These are phyloP conservation scores for Phaseolus lunatus DNA, from an alignment of 306 rosid species.

Conservation along the genomic window DNA sequence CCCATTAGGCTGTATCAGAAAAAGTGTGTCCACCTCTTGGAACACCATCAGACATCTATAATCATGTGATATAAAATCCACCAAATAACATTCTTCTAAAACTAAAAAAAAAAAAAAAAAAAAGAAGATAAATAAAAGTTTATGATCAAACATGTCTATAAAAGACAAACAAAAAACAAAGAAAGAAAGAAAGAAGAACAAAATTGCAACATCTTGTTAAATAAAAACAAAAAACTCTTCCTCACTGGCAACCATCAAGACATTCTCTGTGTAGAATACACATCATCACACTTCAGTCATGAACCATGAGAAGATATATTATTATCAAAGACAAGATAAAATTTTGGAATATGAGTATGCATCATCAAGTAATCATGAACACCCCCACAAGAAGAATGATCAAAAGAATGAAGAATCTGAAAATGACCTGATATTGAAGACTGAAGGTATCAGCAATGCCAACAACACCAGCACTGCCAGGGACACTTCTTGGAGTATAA, in stretches of 20 bases:
- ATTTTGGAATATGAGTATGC: not conserved
- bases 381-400: not conserved
- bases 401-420: not conserved
- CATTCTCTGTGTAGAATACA: not conserved
- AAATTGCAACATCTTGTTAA: not conserved
- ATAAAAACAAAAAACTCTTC: not conserved
- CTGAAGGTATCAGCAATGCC: constrained; percentile 20
- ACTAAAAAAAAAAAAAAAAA: not conserved
- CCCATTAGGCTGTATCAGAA: no score
- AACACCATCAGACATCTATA: no score
- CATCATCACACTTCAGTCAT: not conserved
- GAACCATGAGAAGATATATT: not conserved
- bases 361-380: not conserved
- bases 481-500: not conserved
- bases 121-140: no score
- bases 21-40: no score
- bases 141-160: no score
- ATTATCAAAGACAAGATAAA: not conserved
- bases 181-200: not conserved
- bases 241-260: not conserved
- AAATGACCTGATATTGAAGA: not conserved
- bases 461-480: not conserved
- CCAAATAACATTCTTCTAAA: not conserved
- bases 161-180: no score
- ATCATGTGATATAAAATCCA: no score